Evolutionary conservation across 202 grass and related monocot species (phyloP).

Genomic region (Dendrocalamus latiflorus): DNA sequence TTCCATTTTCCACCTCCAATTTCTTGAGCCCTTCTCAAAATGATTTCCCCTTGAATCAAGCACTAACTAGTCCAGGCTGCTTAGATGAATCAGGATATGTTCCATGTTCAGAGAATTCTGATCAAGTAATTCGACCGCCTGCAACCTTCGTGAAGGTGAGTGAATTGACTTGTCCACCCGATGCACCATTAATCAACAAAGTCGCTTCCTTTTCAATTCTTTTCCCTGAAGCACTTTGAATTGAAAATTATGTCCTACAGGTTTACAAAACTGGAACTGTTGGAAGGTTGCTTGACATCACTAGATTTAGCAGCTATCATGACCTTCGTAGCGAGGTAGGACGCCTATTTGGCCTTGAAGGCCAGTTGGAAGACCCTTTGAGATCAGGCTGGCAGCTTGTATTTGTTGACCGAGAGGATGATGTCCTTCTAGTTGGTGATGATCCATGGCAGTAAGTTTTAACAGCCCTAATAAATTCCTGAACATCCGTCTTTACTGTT

Average conservation of each 20-base stretch:
- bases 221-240: not conserved
- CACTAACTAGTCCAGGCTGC: slow-evolving; percentile 47
- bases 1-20: slow-evolving; percentile 65
- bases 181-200: not conserved
- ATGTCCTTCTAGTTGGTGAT: slow-evolving; percentile 94
- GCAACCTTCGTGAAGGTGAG: slow-evolving; percentile 84
- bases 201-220: not conserved
- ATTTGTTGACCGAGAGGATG: slow-evolving; percentile 85
- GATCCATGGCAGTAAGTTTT: slow-evolving; percentile 93
- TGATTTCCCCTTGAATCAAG: slow-evolving; percentile 60
- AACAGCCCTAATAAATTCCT: not conserved
- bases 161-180: slow-evolving; percentile 4
- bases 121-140: slow-evolving; percentile 47
- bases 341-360: slow-evolving; percentile 77
- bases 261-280: slow-evolving; percentile 70
- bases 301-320: slow-evolving; percentile 77
- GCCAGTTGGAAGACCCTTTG: slow-evolving; percentile 83
- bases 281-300: slow-evolving; percentile 80
- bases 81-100: slow-evolving; percentile 61
- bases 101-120: slow-evolving; percentile 44
- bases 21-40: slow-evolving; percentile 64
- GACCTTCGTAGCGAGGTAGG: slow-evolving; percentile 79
- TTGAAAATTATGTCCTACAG: slow-evolving; percentile 28
- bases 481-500: not conserved
- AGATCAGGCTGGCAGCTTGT: slow-evolving; percentile 99